phyloP scores from a whole-genome alignment of 768 basidiomycete species.

The Clitopilus hobsonii region DNA sequence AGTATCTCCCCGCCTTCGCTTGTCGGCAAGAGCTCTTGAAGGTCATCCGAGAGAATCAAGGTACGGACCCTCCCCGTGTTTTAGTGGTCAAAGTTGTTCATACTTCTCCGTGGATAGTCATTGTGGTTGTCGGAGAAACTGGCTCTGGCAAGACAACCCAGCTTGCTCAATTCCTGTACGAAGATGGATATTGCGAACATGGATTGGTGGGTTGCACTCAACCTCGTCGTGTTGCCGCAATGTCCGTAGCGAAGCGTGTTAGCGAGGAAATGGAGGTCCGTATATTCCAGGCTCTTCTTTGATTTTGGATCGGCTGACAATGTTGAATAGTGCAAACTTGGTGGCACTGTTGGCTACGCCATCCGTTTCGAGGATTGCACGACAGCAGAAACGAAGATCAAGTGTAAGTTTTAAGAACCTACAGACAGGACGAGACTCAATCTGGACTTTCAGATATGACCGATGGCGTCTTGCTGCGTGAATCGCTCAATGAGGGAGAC shows the following conservation, averaged over 20 bases:
- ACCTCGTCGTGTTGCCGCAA: constrained; percentile 96
- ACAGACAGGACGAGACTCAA: neutral
- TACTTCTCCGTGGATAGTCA: constrained; percentile 44
- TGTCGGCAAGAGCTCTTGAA: constrained; percentile 91
- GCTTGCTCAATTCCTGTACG: constrained; percentile 90
- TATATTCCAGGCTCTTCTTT: neutral
- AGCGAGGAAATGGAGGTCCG: constrained; percentile 98
- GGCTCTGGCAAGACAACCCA: constrained; percentile 99
- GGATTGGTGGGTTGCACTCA: constrained; percentile 97
- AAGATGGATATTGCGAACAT: constrained; percentile 89
- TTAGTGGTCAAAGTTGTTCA: neutral
- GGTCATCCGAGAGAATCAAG: constrained; percentile 92
- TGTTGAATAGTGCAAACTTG: constrained; percentile 70
- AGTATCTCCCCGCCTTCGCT: constrained; percentile 96
- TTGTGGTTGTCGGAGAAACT: constrained; percentile 98
- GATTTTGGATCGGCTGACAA: neutral
- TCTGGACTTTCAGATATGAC: constrained; percentile 84
- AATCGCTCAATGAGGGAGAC: constrained; percentile 98
- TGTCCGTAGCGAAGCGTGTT: constrained; percentile 99
- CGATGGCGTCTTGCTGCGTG: constrained; percentile 95
- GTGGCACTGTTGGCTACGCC: constrained; percentile 89
- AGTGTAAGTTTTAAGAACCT: constrained; percentile 55
- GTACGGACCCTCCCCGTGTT: too few species aligned
- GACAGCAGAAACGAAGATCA: constrained; percentile 89
- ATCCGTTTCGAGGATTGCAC: constrained; percentile 99